Evolutionary conservation across 805 yeast genomes (phyloP).

Genomic region (Isabelozyma rhagii): DNA sequence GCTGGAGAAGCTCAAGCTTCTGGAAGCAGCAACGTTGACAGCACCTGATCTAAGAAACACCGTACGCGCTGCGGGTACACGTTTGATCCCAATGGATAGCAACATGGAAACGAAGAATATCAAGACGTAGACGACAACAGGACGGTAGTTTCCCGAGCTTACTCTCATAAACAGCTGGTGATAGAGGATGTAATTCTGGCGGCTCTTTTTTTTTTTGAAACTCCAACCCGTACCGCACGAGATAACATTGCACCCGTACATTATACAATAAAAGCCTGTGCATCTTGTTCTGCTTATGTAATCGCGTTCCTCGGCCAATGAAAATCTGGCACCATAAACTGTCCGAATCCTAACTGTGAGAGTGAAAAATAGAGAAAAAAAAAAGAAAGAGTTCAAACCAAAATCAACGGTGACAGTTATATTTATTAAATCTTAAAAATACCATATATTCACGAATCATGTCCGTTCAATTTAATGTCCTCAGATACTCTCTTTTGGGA

Average conservation of each 20-base stretch:
- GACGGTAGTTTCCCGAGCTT: background rate
- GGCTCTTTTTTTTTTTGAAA: too few relatives aligned
- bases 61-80: conserved; percentile 6
- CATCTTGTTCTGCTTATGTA: conserved; percentile 1
- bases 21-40: background rate
- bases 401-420: background rate
- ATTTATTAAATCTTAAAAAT: conserved; percentile 1
- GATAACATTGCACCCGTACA: background rate
- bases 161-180: background rate
- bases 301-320: background rate
- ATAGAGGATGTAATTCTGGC: too few relatives aligned
- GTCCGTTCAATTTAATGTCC: conserved; percentile 55
- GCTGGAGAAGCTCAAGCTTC: conserved; percentile 5
- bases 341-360: background rate
- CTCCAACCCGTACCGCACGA: background rate
- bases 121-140: conserved; percentile 6
- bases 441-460: conserved; percentile 9
- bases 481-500: conserved; percentile 89
- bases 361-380: conserved; percentile 3
- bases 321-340: background rate
- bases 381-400: conserved; percentile 1
- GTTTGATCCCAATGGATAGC: conserved; percentile 12
- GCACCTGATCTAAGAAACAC: background rate
- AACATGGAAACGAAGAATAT: conserved; percentile 16
- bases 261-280: background rate